A percentile compares a stretch with the other conserved stretches of the same genome.
Evolutionary conservation across 345 rosid genomes (phyloP).

Genomic region (Dimocarpus longan): DNA sequence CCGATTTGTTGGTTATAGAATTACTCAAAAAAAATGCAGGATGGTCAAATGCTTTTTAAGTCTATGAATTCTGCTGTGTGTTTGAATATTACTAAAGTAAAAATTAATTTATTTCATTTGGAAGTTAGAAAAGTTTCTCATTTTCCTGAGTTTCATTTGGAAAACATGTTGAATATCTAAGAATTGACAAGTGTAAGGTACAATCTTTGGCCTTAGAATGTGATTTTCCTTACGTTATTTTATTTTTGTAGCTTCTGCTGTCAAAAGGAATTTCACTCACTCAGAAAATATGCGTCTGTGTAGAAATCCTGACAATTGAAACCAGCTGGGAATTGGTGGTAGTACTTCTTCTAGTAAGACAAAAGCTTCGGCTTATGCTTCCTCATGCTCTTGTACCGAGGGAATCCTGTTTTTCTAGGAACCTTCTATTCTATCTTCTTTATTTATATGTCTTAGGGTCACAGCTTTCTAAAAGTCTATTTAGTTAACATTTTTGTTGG

Average conservation of each 20-base stretch:
- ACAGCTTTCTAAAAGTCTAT: neutral
- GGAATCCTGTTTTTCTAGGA: neutral
- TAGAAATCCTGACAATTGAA: neutral
- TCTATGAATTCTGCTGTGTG: neutral
- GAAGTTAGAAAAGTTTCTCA: neutral
- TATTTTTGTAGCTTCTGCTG: neutral
- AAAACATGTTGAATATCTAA: slow-evolving; percentile 90
- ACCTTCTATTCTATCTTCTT: no score
- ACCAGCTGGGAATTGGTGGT: neutral
- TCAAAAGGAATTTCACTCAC: no score
- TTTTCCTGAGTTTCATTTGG: slow-evolving; percentile 40
- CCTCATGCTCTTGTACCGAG: neutral
- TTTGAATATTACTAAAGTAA: no score
- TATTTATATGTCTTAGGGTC: neutral
- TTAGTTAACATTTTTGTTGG: neutral
- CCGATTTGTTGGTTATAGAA: neutral
- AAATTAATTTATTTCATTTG: neutral
- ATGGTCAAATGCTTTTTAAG: neutral
- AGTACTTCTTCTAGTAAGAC: neutral
- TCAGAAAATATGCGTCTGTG: no score
- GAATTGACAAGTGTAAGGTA: slow-evolving; percentile 95
- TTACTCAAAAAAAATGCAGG: neutral
- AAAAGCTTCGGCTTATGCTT: neutral
- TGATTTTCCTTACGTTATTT: neutral
- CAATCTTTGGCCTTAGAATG: neutral